Evolutionary conservation across 306 rosid genomes (phyloP), one percentile per base, ranked within the genome.

Genomic region (Benincasa hispida): DNA sequence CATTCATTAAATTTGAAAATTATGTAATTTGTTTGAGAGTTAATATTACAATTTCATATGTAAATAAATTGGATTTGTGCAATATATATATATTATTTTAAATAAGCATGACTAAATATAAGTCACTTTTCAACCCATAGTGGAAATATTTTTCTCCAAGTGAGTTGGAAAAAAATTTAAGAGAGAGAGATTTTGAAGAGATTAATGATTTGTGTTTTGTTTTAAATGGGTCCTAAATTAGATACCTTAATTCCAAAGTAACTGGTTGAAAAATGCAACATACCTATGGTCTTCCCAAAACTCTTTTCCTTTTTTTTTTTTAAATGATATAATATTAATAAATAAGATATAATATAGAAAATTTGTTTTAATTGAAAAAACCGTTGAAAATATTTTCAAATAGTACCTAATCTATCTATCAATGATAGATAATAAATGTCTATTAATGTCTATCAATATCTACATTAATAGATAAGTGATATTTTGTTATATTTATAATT

Each of bases 211-310:
- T 10, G 51, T 45, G 53, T 48, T 48, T 48, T 4, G 22, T 53
- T 53, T 53, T 53, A 32, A 50, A 18, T 72, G 60, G 76, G 59
- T 50, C 76, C 17, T 50, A 13, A 50, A 72, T 72, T 50, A 8
- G 58, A 70, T 72, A 72, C 76, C 76, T 72, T 72, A 72, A 48
- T 19, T 72, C 19, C 18, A 28, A 72, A 47, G 76, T 72, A 72
- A 72, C 48, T 24, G 74, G 41, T 35, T 39, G 53, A 62, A 62
- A 17, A 30, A 10, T 22, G 5, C 17, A 37, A 66, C 42, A 37
- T 19, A n/a, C 53, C 32, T 50, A 19, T 39, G 28, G 51, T 67
- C 53, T 5, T 39, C 21, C 45, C 30, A 42, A 2, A 68, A 53
- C 47, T 6, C 55, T 25, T 10, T 67, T 37, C 11, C 12, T 45